Evolutionary conservation across 257 asterid species (phyloP), one percentile per base, ranked within the genome.

Genomic region (Solanum ossicruentum): DNA sequence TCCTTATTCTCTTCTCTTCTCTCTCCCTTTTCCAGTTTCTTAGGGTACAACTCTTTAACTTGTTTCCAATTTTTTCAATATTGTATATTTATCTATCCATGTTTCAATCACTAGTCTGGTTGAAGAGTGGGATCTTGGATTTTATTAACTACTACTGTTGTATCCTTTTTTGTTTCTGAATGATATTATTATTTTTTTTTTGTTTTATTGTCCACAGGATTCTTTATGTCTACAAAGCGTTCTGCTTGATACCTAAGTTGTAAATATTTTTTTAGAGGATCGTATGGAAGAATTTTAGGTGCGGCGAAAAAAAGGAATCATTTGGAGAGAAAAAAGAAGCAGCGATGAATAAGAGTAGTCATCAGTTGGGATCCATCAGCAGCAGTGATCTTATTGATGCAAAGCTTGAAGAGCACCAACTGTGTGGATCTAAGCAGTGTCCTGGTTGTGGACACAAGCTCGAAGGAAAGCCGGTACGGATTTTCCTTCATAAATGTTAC

Each of bases 381-480:
- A 92, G 97, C 66, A 90, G 92, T 87, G 98, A 95, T 92, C 98
- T 95, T 87, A 97, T 97, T 80, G 98, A 95, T 89, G 94, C 98
- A 1, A 97, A 97, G 93, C 96, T 97, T 77, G 99, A 97, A 61
- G 99, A 94, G 90, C 98, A 95, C 90, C 98, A 94, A 86, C 85
- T 95, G 66, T 93, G 97, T 84, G 99, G 98, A 94, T 91, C 97
- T 91, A 95, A 94, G 82, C 98, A 92, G 83, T 97, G 99, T 82
- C 99, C 99, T 17, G 94, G 98, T 85, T 97, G 99, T 82, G 99
- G 99, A 15, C 99, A 95, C 91, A 95, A 90, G 89, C 95, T 97
- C 12, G 94, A 97, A 88, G 96, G 92, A 47, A 97, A 95, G 86
- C 97, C 98, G 93, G 99, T 97, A 92, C 80, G 86, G 45, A 65